Evolutionary conservation across 441 rosid genomes (phyloP).

Genomic region (Pelargonium exstipulatum): DNA sequence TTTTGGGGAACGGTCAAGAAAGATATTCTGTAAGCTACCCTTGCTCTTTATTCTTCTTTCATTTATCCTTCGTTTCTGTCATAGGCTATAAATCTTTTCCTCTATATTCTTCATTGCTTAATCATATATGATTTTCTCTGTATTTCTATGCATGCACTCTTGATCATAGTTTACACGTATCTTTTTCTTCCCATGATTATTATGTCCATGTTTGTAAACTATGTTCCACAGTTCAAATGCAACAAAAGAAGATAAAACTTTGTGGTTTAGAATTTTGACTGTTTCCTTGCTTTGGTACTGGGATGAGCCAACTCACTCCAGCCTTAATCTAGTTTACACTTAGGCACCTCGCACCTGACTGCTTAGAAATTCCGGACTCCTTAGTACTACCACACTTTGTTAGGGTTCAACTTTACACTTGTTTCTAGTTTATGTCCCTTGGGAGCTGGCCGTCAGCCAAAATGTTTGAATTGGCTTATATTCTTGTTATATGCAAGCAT

Average conservation of each 20-base stretch:
- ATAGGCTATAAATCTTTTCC: slow-evolving; percentile 4
- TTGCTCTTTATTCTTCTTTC: slow-evolving; percentile 4
- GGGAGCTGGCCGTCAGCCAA: background rate
- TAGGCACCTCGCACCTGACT: background rate
- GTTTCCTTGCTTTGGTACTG: no score
- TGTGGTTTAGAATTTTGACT: no score
- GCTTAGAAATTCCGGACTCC: background rate
- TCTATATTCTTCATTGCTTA: background rate
- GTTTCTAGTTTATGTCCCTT: background rate
- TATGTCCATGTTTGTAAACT: background rate
- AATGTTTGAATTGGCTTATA: background rate
- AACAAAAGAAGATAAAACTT: no score
- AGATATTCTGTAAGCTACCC: slow-evolving; percentile 69
- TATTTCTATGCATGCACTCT: background rate
- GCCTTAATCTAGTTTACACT: background rate
- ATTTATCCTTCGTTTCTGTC: background rate
- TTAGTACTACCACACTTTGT: background rate
- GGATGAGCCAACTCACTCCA: no score
- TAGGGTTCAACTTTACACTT: background rate
- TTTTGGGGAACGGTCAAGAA: slow-evolving; percentile 66
- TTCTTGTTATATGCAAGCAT: background rate
- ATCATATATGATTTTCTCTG: background rate
- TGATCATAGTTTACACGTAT: background rate
- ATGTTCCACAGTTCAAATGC: no score
- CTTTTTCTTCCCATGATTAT: background rate